A percentile compares a stretch with the other conserved stretches of the same genome.
These are phyloP conservation scores for Schwanniomyces pseudopolymorphus DNA, from an alignment of 805 yeast species.

Conservation along the genomic window DNA sequence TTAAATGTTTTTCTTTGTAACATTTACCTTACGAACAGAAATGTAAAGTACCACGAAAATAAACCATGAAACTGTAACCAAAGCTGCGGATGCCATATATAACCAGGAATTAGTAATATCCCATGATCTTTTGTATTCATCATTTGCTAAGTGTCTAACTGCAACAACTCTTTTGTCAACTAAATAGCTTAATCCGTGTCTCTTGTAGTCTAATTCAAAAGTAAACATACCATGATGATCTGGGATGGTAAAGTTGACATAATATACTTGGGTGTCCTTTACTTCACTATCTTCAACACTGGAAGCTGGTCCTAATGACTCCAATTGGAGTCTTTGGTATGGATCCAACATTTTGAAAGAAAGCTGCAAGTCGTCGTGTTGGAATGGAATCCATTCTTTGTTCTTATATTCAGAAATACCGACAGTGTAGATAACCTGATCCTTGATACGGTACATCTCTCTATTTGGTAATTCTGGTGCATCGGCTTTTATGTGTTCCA, in stretches of 20 bases:
- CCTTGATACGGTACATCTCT: slow-evolving; percentile 69
- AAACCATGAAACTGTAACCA: slow-evolving; percentile 77
- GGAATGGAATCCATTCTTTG: slow-evolving; percentile 70
- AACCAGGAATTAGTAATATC: slow-evolving; percentile 93
- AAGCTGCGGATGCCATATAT: slow-evolving; percentile 66
- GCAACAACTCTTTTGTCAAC: slow-evolving; percentile 70
- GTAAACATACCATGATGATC: slow-evolving; percentile 98
- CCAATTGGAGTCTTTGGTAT: slow-evolving; percentile 76
- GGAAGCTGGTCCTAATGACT: slow-evolving; percentile 38
- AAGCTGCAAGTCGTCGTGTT: slow-evolving; percentile 66
- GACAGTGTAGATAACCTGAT: slow-evolving; percentile 57
- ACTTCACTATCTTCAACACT: slow-evolving; percentile 32
- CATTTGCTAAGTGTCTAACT: slow-evolving; percentile 91
- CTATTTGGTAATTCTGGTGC: slow-evolving; percentile 40
- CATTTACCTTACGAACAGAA: slow-evolving; percentile 33
- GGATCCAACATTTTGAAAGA: slow-evolving; percentile 93
- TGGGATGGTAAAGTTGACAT: slow-evolving; percentile 68
- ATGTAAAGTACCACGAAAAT: slow-evolving; percentile 69
- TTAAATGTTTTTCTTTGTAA: slow-evolving; percentile 25
- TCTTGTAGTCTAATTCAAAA: slow-evolving; percentile 71
- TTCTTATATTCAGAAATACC: slow-evolving; percentile 46
- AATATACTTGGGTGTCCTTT: slow-evolving; percentile 49
- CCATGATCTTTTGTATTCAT: slow-evolving; percentile 92
- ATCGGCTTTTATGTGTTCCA: slow-evolving; percentile 53
- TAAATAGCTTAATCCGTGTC: slow-evolving; percentile 72